phyloP scores from a whole-genome alignment of 345 rosid genomes.

The Brassica cretica region DNA sequence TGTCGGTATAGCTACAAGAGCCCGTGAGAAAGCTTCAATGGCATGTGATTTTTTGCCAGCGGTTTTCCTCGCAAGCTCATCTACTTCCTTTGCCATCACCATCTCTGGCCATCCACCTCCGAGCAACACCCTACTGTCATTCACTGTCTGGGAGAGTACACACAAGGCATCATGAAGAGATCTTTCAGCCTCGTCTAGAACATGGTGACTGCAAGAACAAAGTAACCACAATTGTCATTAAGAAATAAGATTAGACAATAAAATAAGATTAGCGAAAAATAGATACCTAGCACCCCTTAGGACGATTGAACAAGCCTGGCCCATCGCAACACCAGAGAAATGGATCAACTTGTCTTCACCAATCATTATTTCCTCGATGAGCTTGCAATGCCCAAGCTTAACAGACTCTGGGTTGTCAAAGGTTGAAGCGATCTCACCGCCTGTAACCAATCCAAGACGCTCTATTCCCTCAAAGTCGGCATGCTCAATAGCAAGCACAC shows the following conservation, averaged over 20 bases:
- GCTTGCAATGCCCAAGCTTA: conserved; percentile 91
- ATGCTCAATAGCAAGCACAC: conserved; percentile 97
- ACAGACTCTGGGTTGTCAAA: conserved; percentile 99
- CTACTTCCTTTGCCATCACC: conserved; percentile 98
- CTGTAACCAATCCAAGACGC: conserved; percentile 89
- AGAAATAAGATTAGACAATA: neutral
- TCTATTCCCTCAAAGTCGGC: conserved; percentile 99
- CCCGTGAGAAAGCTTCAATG: conserved; percentile 88
- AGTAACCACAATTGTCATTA: neutral
- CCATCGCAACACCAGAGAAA: conserved; percentile 94
- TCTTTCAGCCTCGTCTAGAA: conserved; percentile 97
- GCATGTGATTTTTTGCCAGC: conserved; percentile 98
- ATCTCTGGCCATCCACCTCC: conserved; percentile 99
- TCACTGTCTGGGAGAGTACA: conserved; percentile 93
- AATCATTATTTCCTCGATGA: conserved; percentile 98
- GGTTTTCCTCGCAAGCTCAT: conserved; percentile 88
- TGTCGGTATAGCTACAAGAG: conserved; percentile 82
- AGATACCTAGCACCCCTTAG: conserved; percentile 88
- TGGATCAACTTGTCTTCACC: conserved; percentile 98
- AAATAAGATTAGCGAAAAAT: neutral
- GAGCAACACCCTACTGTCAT: conserved; percentile 83
- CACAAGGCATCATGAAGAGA: conserved; percentile 96
- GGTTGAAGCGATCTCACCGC: conserved; percentile 99
- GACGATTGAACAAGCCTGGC: conserved; percentile 96
- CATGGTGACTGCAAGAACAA: conserved; percentile 70